Base-by-base conservation (phyloP, 2,329 filamentous ascomycete genomes). In the Aciculosporium take region DNA sequence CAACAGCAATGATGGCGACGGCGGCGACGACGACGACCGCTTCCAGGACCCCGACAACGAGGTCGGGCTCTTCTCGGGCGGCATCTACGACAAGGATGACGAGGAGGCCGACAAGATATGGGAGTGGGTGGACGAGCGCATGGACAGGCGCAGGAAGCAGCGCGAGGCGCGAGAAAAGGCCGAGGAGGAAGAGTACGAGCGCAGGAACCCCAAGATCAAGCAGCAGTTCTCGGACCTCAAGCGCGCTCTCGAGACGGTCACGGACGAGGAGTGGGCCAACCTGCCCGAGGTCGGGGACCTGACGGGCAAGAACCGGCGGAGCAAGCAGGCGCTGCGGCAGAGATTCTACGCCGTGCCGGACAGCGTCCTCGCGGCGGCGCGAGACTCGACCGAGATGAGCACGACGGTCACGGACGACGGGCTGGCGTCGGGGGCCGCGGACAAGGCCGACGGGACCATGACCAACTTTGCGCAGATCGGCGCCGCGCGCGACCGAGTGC, bases 391-490 rank as follows among this genome's bases (percentile, higher is more conserved):
- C 4, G 84, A 95, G 56, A 74, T 96, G 49, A 83, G 87, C 37
- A 91, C 87, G 2, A 93, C 85, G 0, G 79, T 98, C n/a, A 72
- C 79, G 34, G 86, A 93, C 29, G 88, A 94, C 46, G 82, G 78
- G 1, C 60, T 65, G 2, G 62, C 69, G n/a, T 51, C 59, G 3
- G 49, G 48, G 24, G 46, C 49, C 9, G 45, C 49, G 12, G 64
- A 69, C 37, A 63, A 60, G 23, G 73, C 79, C 44, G 87, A 94
- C 54, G 88, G 89, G 2, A 94, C 87, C 1, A 91, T 94, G 76
- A 98, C 89, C 9, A 95, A 98, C 58, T 98, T 98, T 58, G 89
- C 89, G 34, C 84, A 94, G 60, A 96, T 98, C 48, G 91, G 93
- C 62, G 87, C 88, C 34, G 93, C 91, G 17, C 79, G 91, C 65